Base-by-base conservation (phyloP, 208 protist genomes). In the Blastocrithidia nonstop region DNA sequence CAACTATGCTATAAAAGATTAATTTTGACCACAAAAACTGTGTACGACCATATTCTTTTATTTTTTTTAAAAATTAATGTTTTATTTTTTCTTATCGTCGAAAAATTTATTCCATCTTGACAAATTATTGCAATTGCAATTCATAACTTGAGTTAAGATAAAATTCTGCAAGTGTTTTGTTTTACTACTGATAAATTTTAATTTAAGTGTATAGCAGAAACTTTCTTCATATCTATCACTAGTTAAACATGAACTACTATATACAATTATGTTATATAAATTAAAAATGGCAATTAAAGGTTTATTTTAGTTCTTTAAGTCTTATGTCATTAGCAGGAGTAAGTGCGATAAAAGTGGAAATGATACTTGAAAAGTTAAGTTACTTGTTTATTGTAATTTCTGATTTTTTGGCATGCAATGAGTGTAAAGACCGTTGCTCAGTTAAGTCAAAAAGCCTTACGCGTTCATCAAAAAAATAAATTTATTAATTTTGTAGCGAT, bases 191-290 rank as follows among this genome's bases (percentile, higher is more conserved):
- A n/a, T n/a, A n/a, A n/a, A n/a, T n/a, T n/a, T n/a, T n/a, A n/a
- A n/a, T n/a, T n/a, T n/a, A n/a, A n/a, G n/a, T n/a, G n/a, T n/a
- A 61, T 68, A 8, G 58, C 68, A 21, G 59, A 77, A 48, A 70
- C 19, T 38, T 19, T 23, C 33, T 23, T 38, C 2, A 38, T 38
- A 19, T 23, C 6, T 5, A 5, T 23, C 22, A 19, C 33, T 38
- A 5, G 33, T 23, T 38, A 17, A 38, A 38, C 19, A 2, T 23
- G 22, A 38, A 38, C 22, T 38, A 19, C 5, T 38, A 23, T 38
- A 38, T 5, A 19, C 5, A 19, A 38, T 38, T 38, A 38, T 38
- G 19, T 38, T 38, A 38, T 5, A 38, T 23, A 2, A 23, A 38
- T 23, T 42, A 32, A 31, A 4, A 49, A 45, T 49, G 16, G 20